Percentiles rank a stretch among this genome's conserved stretches.
Evolutionary conservation across 257 asterid species (phyloP).

Genomic region (Orobanche coerulescens): DNA sequence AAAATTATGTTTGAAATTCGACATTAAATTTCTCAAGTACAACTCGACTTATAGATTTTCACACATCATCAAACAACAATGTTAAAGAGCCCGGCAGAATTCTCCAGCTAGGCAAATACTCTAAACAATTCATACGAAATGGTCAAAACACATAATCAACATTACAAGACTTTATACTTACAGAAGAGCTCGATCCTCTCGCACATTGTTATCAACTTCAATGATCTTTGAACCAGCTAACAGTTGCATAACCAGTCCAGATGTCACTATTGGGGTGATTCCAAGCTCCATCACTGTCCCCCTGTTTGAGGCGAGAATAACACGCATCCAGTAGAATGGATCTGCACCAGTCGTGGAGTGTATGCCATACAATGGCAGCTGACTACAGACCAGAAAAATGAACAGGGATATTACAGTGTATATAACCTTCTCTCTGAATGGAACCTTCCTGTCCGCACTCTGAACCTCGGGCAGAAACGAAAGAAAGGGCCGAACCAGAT

Average conservation of each 20-base stretch:
- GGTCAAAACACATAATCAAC: background rate
- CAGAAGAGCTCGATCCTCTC: slow-evolving; percentile 82
- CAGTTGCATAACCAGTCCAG: slow-evolving; percentile 81
- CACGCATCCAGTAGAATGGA: slow-evolving; percentile 94
- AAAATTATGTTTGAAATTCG: background rate
- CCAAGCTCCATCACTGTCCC: slow-evolving; percentile 93
- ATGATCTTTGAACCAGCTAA: slow-evolving; percentile 78
- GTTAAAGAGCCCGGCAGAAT: background rate
- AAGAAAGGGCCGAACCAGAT: slow-evolving; percentile 76
- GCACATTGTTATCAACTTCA: slow-evolving; percentile 76
- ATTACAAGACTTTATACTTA: slow-evolving; percentile 32
- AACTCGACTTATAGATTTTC: background rate
- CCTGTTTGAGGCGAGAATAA: slow-evolving; percentile 78
- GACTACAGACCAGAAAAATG: slow-evolving; percentile 80
- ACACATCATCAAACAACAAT: background rate
- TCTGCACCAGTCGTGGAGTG: slow-evolving; percentile 90
- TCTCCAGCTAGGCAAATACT: background rate
- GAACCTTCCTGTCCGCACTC: slow-evolving; percentile 73
- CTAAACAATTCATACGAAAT: background rate
- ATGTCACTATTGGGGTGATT: slow-evolving; percentile 78
- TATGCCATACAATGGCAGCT: slow-evolving; percentile 78
- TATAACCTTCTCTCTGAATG: slow-evolving; percentile 79
- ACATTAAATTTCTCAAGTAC: background rate
- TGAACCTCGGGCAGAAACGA: slow-evolving; percentile 83
- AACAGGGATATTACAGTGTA: slow-evolving; percentile 74